Percentiles rank a stretch among this genome's conserved stretches.
Conservation (phyloP, 139 green algal genomes). For the Pseudopediastrum boryanum region DNA sequence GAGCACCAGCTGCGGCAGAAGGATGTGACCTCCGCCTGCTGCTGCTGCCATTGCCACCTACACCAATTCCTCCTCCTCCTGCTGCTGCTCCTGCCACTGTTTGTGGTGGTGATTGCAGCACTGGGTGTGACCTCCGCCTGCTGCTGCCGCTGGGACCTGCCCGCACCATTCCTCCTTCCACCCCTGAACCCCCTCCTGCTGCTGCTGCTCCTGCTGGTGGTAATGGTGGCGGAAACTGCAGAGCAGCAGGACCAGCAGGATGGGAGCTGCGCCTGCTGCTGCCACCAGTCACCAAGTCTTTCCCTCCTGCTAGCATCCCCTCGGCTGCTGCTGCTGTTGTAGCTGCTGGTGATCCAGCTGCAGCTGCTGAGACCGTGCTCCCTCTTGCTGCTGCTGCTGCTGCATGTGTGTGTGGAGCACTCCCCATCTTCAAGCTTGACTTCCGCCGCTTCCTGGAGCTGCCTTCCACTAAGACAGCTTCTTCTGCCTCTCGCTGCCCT, state of each 20-base stretch:
- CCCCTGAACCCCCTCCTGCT: neutral
- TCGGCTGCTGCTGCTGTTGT: neutral
- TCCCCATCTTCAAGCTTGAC: too few species aligned
- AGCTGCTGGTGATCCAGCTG: neutral
- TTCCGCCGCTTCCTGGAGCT: too few species aligned
- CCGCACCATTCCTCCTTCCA: neutral
- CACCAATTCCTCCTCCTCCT: constrained; percentile 13
- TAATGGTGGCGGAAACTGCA: too few species aligned
- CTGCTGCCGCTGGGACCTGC: neutral
- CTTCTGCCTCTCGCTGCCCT: neutral
- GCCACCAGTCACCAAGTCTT: neutral
- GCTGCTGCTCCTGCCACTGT: constrained; percentile 9
- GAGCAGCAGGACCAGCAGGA: too few species aligned
- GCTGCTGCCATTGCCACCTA: neutral
- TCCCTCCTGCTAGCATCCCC: constrained; percentile 19
- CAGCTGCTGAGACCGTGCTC: neutral
- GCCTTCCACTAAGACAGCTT: neutral
- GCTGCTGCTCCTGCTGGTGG: neutral
- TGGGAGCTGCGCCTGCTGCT: neutral
- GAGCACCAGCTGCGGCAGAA: too few species aligned
- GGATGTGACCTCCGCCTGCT: neutral
- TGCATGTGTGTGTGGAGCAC: too few species aligned
- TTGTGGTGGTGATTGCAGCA: neutral
- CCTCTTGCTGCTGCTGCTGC: neutral
- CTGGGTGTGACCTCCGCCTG: neutral